Base-by-base conservation (phyloP, 2,329 filamentous ascomycete species). In the Dactylellina haptotyla region DNA sequence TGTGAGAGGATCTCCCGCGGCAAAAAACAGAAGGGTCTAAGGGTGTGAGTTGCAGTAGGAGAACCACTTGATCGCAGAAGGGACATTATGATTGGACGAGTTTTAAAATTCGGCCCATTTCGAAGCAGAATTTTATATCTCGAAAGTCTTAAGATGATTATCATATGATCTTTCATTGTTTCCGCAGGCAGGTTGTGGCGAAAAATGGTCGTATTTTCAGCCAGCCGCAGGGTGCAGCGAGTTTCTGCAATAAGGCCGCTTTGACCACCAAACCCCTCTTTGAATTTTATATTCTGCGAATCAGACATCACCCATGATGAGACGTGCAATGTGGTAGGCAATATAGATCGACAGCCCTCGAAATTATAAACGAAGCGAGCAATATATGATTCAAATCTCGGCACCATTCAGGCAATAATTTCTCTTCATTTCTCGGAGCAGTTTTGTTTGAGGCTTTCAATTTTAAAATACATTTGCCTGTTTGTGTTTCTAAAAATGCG, bases 281-380 rank as follows among this genome's bases (percentile, higher is more conserved):
- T 64, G 66, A 34, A 72, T 72, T 71, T 59, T 72, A 72, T 71
- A 64, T 23, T 46, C 46, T 54, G 59, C 16, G 37, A n/a, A 20
- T 23, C 12, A 3, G 14, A 25, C n/a, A 18, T 14, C 23, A 16
- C 23, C 20, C 26, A 37, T 23, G 12, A 53, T 9, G 43, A 56
- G 1, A 25, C 12, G 12, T 39, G 3, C 28, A 34, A 12, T 18
- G 12, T 45, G 18, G 34, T 18, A 25, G 32, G 8, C 10, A 20
- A 28, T 12, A 59, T 58, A n/a, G 45, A 62, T 54, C 56, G 14
- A 32, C 28, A 45, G 37, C 23, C 12, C n/a, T n/a, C 12, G 30
- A 37, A 43, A 10, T 43, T 50, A 14, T 50, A 61, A 48, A 61
- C 30, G 16, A 46, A 34, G 16, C 25, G 37, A 45, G 51, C 39